phyloP scores from a whole-genome alignment of 352 stramenopile species.

The Phytophthora foliorum region DNA sequence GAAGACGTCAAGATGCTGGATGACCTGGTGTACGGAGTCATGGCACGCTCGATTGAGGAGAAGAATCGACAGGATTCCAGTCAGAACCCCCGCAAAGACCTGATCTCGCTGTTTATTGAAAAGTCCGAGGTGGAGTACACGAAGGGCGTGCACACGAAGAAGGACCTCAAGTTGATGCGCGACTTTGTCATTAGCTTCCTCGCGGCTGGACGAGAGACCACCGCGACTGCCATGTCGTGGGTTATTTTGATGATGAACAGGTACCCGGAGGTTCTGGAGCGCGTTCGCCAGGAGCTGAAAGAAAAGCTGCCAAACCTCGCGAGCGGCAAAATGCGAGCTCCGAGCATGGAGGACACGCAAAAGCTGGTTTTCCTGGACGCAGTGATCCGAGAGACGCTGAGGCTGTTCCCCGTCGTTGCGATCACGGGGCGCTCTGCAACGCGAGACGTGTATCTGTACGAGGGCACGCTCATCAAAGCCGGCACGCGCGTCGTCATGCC shows the following conservation, averaged over 20 bases:
- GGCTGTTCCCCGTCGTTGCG: conserved; percentile 69
- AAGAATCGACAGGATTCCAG: conserved; percentile 27
- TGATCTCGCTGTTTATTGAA: conserved; percentile 68
- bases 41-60: conserved; percentile 42
- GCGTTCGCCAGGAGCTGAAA: conserved; percentile 51
- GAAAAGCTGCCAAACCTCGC: conserved; percentile 57
- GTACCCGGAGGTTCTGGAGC: conserved; percentile 56
- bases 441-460: conserved; percentile 68
- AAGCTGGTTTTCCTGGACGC: conserved; percentile 63
- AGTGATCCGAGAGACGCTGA: conserved; percentile 60
- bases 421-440: conserved; percentile 59
- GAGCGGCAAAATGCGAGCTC: conserved; percentile 16
- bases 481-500: conserved; percentile 68
- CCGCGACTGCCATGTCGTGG: conserved; percentile 72
- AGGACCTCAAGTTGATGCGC: conserved; percentile 65
- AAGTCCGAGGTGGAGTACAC: conserved; percentile 41
- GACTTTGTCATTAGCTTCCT: conserved; percentile 87
- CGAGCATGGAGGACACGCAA: conserved; percentile 48
- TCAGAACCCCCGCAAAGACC: conserved; percentile 31
- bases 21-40: conserved; percentile 46
- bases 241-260: conserved; percentile 77
- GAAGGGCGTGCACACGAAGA: conserved; percentile 34
- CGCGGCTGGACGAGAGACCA: conserved; percentile 80
- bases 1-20: conserved; percentile 42
- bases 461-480: conserved; percentile 70